phyloP scores from a whole-genome alignment of 192 early-diverging fungal species.

The Chytriomyces sp. region DNA sequence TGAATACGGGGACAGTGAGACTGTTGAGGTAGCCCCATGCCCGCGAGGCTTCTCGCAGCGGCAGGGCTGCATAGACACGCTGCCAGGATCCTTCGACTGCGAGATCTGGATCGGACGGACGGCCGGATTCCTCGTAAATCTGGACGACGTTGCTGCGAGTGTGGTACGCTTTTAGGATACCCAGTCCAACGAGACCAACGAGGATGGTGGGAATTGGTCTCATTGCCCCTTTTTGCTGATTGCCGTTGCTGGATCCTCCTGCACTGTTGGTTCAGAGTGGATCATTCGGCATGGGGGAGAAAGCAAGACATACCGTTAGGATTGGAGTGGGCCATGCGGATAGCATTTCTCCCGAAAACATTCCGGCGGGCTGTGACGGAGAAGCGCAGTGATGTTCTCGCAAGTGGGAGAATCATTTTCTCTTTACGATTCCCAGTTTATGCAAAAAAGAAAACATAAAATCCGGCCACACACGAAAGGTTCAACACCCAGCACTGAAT shows the following conservation, averaged over 20 bases:
- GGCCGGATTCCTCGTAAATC: constrained; percentile 41
- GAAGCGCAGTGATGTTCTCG: not conserved
- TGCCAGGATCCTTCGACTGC: constrained; percentile 86
- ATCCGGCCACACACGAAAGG: too few relatives aligned
- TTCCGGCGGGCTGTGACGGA: not conserved
- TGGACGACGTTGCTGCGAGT: constrained; percentile 5
- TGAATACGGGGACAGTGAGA: constrained; percentile 75
- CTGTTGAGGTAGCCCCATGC: constrained; percentile 90
- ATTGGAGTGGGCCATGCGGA: not conserved
- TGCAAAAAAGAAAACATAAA: too few relatives aligned
- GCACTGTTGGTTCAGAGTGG: not conserved
- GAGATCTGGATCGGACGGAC: constrained; percentile 46
- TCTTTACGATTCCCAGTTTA: too few relatives aligned
- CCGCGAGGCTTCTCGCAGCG: constrained; percentile 87
- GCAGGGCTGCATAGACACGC: constrained; percentile 84
- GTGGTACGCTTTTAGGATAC: constrained; percentile 8
- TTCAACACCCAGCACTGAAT: too few relatives aligned
- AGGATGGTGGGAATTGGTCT: constrained; percentile 11
- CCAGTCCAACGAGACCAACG: constrained; percentile 28
- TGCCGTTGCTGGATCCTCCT: not conserved
- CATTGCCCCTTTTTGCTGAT: not conserved
- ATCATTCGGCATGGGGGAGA: not conserved
- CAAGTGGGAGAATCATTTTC: not conserved
- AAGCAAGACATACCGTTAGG: not conserved
- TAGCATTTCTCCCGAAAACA: not conserved